Evolutionary conservation across 2,329 filamentous ascomycete genomes (phyloP), one percentile per base, ranked within the genome.

Genomic region (Neoscytalidium dimidiatum): DNA sequence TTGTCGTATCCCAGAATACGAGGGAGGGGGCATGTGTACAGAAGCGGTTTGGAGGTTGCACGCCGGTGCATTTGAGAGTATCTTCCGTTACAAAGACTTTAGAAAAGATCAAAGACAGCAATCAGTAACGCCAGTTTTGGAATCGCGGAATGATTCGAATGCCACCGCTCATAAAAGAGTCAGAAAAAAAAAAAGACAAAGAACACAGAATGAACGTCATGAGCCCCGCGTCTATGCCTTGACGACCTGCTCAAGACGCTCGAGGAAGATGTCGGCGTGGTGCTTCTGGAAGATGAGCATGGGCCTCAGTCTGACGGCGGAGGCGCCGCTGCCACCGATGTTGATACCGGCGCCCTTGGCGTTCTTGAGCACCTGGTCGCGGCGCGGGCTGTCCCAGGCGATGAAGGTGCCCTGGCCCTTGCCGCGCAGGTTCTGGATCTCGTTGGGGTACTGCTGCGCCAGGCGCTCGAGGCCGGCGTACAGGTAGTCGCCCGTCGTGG

Each of bases 211-310:
- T 3, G 23, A 57, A n/a, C 3, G 29, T 21, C 28, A n/a, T n/a
- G n/a, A 44, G 46, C 46, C 8, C 6, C 9, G 19, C 21, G n/a
- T 28, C 33, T 49, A 81, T 57, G 78, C 69, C 75, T 81, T 86
- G 69, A 88, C 85, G 69, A 93, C 82, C 83, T 90, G 92, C 83
- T 96, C 92, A 69, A 96, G 75, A 26, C 84, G 85, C 71, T 92
- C 92, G 56, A 96, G 78, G 71, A 97, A 81, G 66, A 97, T 88
- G 80, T 97, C 92, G 23, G 90, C 94, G 79, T 98, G 94, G 76
- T 90, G 87, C 84, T 92, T 87, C 86, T 97, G 91, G 84, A 97
- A 95, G 73, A 94, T 89, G 71, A 97, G 81, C 94, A 97, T 97
- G 48, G 93, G 94, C 72, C 93, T 83, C 75, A 97, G 81, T 58